Evolutionary conservation across 2,329 filamentous ascomycete species (phyloP), one percentile per base, ranked within the genome.

Genomic region (Calonectria hongkongensis): DNA sequence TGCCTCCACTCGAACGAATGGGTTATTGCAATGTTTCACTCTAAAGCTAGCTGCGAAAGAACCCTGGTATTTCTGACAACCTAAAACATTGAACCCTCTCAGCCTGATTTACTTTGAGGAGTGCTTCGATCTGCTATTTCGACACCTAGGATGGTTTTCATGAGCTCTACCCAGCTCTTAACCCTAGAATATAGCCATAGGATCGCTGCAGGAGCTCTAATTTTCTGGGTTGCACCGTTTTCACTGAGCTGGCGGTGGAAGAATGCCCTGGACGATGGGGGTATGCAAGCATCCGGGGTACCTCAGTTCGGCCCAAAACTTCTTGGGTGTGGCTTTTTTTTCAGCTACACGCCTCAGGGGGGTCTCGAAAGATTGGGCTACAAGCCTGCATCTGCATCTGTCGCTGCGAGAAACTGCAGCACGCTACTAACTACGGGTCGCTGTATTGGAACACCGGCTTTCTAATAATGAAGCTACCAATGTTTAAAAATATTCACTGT

Each of bases 251-350:
- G 74, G 70, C 77, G 73, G 73, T 74, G 77, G 76, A 72, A 72
- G 68, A 39, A 58, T 67, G 71, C 69, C 73, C 74, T 79, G 73
- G 72, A 74, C 68, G 74, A 78, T 78, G 75, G 71, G 67, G 54
- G 56, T 50, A 80, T 80, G 79, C 79, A 80, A 73, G 72, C 68
- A 79, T 50, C 78, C 79, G 78, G 66, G 73, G 77, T 74, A 71
- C 77, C 73, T 76, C 74, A 74, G 58, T 73, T 72, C 70, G 70
- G 69, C 72, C 70, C 72, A 75, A 73, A 74, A 70, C 68, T 70
- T 70, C 69, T 75, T 51, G 56, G 75, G 76, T 73, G 75, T 75
- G 68, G 68, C 60, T 73, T 74, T 62, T 69, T 66, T 69, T 36
- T 9, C 72, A 74, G 75, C 66, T 54, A 73, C 67, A 64, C 71